Percentiles rank a stretch among this genome's conserved stretches.
Evolutionary conservation across 1,139 yeast genomes (phyloP).

Genomic region (Saccharomycopsis crataegensis): DNA sequence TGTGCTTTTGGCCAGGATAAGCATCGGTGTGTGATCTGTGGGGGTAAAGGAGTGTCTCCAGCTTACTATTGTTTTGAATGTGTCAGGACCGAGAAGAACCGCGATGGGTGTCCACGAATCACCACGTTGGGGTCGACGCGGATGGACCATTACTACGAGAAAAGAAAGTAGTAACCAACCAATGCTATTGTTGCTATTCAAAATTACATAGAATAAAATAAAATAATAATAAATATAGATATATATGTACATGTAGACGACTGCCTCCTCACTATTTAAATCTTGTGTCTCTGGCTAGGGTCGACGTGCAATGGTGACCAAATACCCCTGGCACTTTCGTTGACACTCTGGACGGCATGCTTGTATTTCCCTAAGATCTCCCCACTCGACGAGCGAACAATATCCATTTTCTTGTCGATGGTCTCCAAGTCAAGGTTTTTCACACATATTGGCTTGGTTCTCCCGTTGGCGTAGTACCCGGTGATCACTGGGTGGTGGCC

Average conservation of each 20-base stretch:
- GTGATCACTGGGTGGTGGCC: constrained; percentile 85
- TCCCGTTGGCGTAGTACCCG: constrained; percentile 50
- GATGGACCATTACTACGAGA: constrained; percentile 61
- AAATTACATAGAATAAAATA: constrained; percentile 4
- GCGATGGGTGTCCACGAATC: constrained; percentile 92
- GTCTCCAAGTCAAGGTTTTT: constrained; percentile 48
- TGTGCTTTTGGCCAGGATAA: constrained; percentile 70
- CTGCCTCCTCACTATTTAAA: constrained; percentile 32
- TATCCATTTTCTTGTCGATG: constrained; percentile 46
- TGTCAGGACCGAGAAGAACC: constrained; percentile 66
- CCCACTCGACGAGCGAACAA: constrained; percentile 52
- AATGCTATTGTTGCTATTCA: too few species aligned
- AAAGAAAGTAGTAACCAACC: constrained; percentile 27
- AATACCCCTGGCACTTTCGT: constrained; percentile 86
- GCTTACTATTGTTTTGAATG: constrained; percentile 89
- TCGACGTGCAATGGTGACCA: constrained; percentile 95
- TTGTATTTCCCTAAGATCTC: constrained; percentile 53
- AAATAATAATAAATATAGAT: background rate
- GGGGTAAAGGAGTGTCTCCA: constrained; percentile 48
- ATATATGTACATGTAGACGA: background rate
- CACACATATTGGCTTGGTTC: constrained; percentile 52
- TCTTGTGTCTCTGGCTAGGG: constrained; percentile 58
- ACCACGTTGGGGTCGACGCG: constrained; percentile 72
- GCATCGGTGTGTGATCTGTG: constrained; percentile 64
- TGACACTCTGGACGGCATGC: constrained; percentile 71